Evolutionary conservation across 208 protist genomes (phyloP), one percentile per base, ranked within the genome.

Genomic region (Leishmania guyanensis): DNA sequence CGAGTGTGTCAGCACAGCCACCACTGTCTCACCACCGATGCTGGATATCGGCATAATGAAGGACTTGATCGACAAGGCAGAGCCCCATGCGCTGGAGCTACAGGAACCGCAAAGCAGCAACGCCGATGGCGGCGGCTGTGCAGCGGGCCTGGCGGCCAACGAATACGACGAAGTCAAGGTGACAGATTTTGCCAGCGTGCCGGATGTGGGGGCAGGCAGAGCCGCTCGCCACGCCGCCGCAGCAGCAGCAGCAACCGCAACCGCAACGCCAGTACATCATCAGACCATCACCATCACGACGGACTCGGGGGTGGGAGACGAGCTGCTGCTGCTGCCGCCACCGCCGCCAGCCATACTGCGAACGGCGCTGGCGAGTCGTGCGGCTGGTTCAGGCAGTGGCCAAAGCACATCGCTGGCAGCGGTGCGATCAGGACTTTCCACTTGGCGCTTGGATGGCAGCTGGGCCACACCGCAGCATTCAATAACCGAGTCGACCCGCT

Each of bases 281-380:
- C n/a, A 68, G 17, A 10, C 58, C 58, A 64, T 26, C 58, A 22
- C n/a, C 58, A 64, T 22, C 22, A 29, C 58, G 58, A 22, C 58
- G 26, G 72, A 60, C 54, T 56, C 56, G 29, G 65, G 20, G 29
- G 14, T 78, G 60, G 20, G 20, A 53, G 77, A 66, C 4, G 10
- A 46, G 36, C 39, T 50, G 20, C 79, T 29, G 36, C 36, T 39
- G 36, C 36, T 39, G 36, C 36, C 36, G 36, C 36, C 36, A 39
- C 36, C 36, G 5, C 80, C 84, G 46, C 80, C 64, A 1, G 62
- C 53, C 1, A 68, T 71, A 5, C 48, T 77, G 53, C 65, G 77
- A 60, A 88, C 84, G 1, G 84, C 80, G 1, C 36, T 39, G 36
- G 36, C 36, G 20, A 85, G 79, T n/a, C 82, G 82, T 48, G 75